Evolutionary conservation across 2,329 filamentous ascomycete genomes (phyloP).

Genomic region (Daldinia sp.): DNA sequence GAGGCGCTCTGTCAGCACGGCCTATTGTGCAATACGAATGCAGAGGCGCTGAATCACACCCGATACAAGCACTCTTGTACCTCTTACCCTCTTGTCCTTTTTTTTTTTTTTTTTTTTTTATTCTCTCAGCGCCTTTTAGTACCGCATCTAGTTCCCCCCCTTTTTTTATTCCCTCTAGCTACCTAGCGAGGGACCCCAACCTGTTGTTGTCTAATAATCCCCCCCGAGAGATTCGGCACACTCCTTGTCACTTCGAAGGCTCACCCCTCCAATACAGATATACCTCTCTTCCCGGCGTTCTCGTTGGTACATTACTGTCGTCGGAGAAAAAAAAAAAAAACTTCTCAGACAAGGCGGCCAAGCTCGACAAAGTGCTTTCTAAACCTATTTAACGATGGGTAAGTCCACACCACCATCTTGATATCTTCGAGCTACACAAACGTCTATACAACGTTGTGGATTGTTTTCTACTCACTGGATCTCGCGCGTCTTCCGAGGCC

Average conservation of each 20-base stretch:
- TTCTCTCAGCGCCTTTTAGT: constrained; percentile 33
- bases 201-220: constrained; percentile 29
- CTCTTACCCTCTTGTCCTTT: constrained; percentile 13
- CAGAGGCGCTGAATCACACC: constrained; percentile 42
- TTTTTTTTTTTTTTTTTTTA: constrained; percentile 10
- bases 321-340: constrained; percentile 44
- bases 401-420: constrained; percentile 46
- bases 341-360: constrained; percentile 46
- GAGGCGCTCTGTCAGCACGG: constrained; percentile 36
- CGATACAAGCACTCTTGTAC: constrained; percentile 41
- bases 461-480: constrained; percentile 21
- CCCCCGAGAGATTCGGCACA: constrained; percentile 41
- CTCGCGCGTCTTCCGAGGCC: constrained; percentile 28
- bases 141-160: constrained; percentile 18
- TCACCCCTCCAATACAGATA: constrained; percentile 51
- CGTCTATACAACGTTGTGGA: constrained; percentile 34
- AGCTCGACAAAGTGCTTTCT: constrained; percentile 47
- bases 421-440: constrained; percentile 39
- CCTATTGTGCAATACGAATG: constrained; percentile 37
- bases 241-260: constrained; percentile 50
- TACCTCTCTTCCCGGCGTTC: constrained; percentile 43
- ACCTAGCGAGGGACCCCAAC: constrained; percentile 36
- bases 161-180: constrained; percentile 40
- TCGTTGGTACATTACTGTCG: constrained; percentile 45
- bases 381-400: constrained; percentile 48